A percentile compares a stretch with the other conserved stretches of the same genome.
These are phyloP conservation scores for Diaporthe citri DNA, from an alignment of 2,329 filamentous ascomycete species.

Conservation along the genomic window DNA sequence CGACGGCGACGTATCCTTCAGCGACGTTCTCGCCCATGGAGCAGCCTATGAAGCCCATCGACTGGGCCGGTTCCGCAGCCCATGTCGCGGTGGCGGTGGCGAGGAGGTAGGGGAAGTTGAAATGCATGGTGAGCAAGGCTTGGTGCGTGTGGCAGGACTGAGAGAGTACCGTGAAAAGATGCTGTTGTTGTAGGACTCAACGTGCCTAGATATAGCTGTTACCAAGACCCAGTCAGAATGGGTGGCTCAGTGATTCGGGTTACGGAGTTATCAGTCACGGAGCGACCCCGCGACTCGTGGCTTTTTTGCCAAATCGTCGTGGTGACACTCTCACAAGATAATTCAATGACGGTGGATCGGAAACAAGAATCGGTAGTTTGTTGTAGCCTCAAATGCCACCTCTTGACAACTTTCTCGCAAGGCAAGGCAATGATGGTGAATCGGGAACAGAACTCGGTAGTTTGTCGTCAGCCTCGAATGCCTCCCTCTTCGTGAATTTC, in stretches of 20 bases:
- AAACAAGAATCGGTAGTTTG: not conserved
- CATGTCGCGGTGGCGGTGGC: not conserved
- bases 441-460: not conserved
- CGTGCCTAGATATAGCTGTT: not conserved
- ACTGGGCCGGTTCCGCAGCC: constrained; percentile 12
- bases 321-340: not conserved
- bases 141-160: not conserved
- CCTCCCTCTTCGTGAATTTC: not conserved
- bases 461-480: not conserved
- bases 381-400: no score
- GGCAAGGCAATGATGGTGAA: not conserved
- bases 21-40: constrained; percentile 49
- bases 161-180: not conserved
- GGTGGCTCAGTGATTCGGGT: not conserved
- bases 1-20: constrained; percentile 46
- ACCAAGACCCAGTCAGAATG: no score
- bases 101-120: not conserved
- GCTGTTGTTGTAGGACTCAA: not conserved
- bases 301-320: not conserved
- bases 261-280: not conserved
- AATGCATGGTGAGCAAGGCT: not conserved
- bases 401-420: not conserved
- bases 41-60: constrained; percentile 50
- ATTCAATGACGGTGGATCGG: no score
- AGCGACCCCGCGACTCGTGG: not conserved